phyloP scores from a whole-genome alignment of 1,139 yeast species.

The Yamadazyma blattariae region DNA sequence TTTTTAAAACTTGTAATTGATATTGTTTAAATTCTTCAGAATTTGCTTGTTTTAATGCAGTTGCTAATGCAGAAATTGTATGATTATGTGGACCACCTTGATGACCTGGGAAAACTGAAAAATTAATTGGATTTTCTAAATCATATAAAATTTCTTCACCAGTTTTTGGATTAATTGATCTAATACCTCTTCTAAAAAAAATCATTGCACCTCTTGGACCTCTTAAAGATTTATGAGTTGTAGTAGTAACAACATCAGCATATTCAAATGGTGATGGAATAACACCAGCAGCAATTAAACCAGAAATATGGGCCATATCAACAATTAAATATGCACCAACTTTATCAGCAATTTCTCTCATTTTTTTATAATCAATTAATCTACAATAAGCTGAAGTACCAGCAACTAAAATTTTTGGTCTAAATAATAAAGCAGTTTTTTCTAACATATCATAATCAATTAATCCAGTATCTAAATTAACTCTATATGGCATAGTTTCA shows the following conservation, averaged over 20 bases:
- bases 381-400: constrained; percentile 98
- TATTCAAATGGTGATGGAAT: constrained; percentile 94
- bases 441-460: constrained; percentile 95
- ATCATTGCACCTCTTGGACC: constrained; percentile 99
- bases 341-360: constrained; percentile 94
- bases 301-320: constrained; percentile 98
- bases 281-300: constrained; percentile 94
- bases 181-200: constrained; percentile 95
- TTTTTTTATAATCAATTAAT: constrained; percentile 89
- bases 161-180: constrained; percentile 84
- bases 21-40: constrained; percentile 90
- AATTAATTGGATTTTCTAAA: constrained; percentile 92
- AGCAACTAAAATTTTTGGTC: constrained; percentile 95
- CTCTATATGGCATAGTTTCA: constrained; percentile 98
- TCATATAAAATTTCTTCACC: constrained; percentile 89
- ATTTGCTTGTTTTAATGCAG: constrained; percentile 92
- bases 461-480: constrained; percentile 84
- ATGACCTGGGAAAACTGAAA: constrained; percentile 99
- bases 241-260: constrained; percentile 96
- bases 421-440: constrained; percentile 81
- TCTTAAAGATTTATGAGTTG: constrained; percentile 96
- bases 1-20: constrained; percentile 84
- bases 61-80: constrained; percentile 95
- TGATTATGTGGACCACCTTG: constrained; percentile 99
- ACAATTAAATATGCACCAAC: constrained; percentile 95